Percentiles rank a stretch among this genome's conserved stretches.
These are phyloP conservation scores for Quercus parvula DNA, from an alignment of 306 rosid genomes.

Conservation along the genomic window DNA sequence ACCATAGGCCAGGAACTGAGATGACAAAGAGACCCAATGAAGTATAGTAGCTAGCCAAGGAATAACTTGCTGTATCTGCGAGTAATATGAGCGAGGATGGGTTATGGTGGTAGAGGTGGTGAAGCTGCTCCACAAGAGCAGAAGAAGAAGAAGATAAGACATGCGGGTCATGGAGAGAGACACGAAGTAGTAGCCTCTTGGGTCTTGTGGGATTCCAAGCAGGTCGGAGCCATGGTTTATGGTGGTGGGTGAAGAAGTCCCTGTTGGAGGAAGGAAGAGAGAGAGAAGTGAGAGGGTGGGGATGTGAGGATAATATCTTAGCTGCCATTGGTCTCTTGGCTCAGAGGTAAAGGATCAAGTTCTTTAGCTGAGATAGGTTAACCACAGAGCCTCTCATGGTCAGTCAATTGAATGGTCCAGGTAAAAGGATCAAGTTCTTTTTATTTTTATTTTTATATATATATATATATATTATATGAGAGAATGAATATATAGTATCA, in stretches of 20 bases:
- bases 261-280: not conserved
- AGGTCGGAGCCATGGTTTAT: constrained; percentile 26
- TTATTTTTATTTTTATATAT: no score
- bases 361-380: not conserved
- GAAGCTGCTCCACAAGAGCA: constrained; percentile 25
- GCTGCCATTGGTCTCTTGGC: not conserved
- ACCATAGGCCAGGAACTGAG: constrained; percentile 95
- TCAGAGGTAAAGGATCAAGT: not conserved
- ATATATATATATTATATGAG: no score
- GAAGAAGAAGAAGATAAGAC: constrained; percentile 27
- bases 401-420: not conserved
- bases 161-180: constrained; percentile 41
- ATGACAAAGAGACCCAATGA: constrained; percentile 92
- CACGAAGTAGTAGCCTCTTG: constrained; percentile 27
- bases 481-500: no score
- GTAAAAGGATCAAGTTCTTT: not conserved
- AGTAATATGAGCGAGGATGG: constrained; percentile 32
- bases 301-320: not conserved
- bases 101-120: constrained; percentile 23
- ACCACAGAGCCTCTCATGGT: not conserved
- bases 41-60: constrained; percentile 87
- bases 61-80: constrained; percentile 61
- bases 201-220: constrained; percentile 17
- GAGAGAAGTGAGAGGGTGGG: not conserved
- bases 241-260: constrained; percentile 4